phyloP scores from a whole-genome alignment of 2,329 filamentous ascomycete species.

The Graphilbum ipis-grandicollis region DNA sequence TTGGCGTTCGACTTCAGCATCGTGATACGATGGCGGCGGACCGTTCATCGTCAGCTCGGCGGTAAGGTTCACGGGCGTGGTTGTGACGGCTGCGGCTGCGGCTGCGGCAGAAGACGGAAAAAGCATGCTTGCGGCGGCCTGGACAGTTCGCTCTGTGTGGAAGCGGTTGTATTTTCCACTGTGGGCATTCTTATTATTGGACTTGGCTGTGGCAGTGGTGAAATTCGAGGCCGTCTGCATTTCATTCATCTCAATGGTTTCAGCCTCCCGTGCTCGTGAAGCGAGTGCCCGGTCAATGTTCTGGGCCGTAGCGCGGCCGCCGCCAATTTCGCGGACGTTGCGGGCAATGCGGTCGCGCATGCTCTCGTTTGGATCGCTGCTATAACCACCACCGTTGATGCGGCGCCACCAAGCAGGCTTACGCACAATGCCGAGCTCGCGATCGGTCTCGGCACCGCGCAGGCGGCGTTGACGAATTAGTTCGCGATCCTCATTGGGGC shows the following conservation, averaged over 20 bases:
- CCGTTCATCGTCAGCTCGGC: slow-evolving; percentile 26
- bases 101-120: slow-evolving; percentile 24
- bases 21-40: slow-evolving; percentile 21
- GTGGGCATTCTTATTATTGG: slow-evolving; percentile 14
- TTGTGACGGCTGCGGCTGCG: too few species aligned
- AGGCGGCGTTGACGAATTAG: slow-evolving; percentile 45
- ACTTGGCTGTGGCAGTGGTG: slow-evolving; percentile 3
- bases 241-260: slow-evolving; percentile 15
- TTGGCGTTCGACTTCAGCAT: slow-evolving; percentile 3
- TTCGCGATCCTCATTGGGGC: slow-evolving; percentile 52
- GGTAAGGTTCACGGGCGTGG: too few species aligned
- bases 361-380: slow-evolving; percentile 18
- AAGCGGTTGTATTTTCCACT: slow-evolving; percentile 25
- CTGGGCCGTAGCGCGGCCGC: slow-evolving; percentile 24
- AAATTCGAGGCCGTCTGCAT: too few species aligned
- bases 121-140: slow-evolving; percentile 26
- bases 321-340: slow-evolving; percentile 38
- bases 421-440: slow-evolving; percentile 39
- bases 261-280: slow-evolving; percentile 13
- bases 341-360: slow-evolving; percentile 35
- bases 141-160: slow-evolving; percentile 24
- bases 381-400: slow-evolving; percentile 26
- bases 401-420: slow-evolving; percentile 53
- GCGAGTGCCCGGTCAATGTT: slow-evolving; percentile 20
- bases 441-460: slow-evolving; percentile 37